Conservation (phyloP, 169 alveolate genomes). For the Fabrea salina region DNA sequence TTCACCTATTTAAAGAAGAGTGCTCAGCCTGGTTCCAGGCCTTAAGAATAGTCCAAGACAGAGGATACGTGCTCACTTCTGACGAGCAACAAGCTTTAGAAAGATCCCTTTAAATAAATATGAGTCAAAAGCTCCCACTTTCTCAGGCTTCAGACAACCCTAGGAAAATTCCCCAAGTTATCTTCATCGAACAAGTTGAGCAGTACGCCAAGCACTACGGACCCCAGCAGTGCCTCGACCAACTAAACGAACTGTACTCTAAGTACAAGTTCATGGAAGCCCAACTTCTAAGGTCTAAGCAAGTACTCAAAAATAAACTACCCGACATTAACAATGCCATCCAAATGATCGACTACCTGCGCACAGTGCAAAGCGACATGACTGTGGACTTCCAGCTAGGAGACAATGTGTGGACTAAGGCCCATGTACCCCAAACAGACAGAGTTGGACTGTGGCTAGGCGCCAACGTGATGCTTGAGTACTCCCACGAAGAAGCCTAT, state of each 20-base stretch:
- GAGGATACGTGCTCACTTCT: background rate
- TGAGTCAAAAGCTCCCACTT: conserved; percentile 20
- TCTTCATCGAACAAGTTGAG: conserved; percentile 65
- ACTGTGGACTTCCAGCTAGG: conserved; percentile 63
- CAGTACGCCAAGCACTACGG: conserved; percentile 53
- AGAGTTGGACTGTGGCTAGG: conserved; percentile 79
- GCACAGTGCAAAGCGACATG: conserved; percentile 36
- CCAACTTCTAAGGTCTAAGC: conserved; percentile 58
- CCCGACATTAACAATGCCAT: conserved; percentile 78
- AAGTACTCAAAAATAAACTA: conserved; percentile 60
- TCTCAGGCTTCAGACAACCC: conserved; percentile 51
- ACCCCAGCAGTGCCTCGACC: conserved; percentile 44
- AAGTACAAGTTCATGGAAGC: conserved; percentile 83
- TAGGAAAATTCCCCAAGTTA: conserved; percentile 68
- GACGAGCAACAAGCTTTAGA: background rate
- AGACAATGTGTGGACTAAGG: conserved; percentile 76
- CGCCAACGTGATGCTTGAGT: conserved; percentile 82
- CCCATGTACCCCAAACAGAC: conserved; percentile 59
- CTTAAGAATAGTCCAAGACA: background rate
- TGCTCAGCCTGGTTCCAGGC: conserved; percentile 23
- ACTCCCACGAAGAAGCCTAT: conserved; percentile 64
- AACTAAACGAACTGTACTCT: conserved; percentile 59
- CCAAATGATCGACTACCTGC: conserved; percentile 56
- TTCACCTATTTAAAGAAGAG: conserved; percentile 18
- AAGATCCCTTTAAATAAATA: conserved; percentile 25